These are phyloP conservation scores for Penicillium pulvis DNA, from an alignment of 495 filamentous ascomycete genomes.

Conservation along the genomic window DNA sequence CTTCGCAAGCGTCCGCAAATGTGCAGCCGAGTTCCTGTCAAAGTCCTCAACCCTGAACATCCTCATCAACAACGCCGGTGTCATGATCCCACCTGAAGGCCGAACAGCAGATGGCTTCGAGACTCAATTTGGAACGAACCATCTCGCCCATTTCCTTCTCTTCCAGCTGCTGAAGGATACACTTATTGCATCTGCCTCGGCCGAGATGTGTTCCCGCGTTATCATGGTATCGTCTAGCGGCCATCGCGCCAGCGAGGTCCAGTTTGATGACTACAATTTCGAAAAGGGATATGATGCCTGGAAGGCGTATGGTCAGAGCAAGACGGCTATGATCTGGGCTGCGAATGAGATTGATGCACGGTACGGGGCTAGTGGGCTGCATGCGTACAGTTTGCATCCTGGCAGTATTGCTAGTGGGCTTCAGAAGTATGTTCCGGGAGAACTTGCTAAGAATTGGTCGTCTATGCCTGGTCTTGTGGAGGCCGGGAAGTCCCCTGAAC, in stretches of 20 bases:
- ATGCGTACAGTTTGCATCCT: conserved; percentile 40
- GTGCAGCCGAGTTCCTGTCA: conserved; percentile 38
- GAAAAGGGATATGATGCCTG: conserved; percentile 32
- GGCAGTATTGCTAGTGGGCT: conserved; percentile 32
- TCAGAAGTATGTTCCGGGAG: conserved; percentile 10
- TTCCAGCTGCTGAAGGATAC: conserved; percentile 47
- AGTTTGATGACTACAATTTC: conserved; percentile 28
- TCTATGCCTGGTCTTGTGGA: too few relatives aligned
- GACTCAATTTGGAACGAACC: conserved; percentile 49
- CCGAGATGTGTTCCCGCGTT: conserved; percentile 45
- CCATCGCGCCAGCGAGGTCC: conserved; percentile 27
- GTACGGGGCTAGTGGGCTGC: conserved; percentile 39
- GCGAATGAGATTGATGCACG: conserved; percentile 42
- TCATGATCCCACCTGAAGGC: conserved; percentile 47
- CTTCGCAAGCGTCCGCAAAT: conserved; percentile 39
- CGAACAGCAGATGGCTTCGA: conserved; percentile 48
- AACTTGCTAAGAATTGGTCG: conserved; percentile 15
- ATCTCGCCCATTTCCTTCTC: conserved; percentile 53
- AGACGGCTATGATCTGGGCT: conserved; percentile 40
- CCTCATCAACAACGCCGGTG: conserved; percentile 49
- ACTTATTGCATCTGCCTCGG: conserved; percentile 40
- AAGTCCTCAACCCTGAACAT: conserved; percentile 44
- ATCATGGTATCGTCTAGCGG: conserved; percentile 42
- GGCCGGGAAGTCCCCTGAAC: conserved; percentile 32
- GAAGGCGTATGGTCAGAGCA: conserved; percentile 35